A percentile compares a stretch with the other conserved stretches of the same genome.
Evolutionary conservation across 169 alveolate genomes (phyloP).

Genomic region (Cryptosporidium muris): DNA sequence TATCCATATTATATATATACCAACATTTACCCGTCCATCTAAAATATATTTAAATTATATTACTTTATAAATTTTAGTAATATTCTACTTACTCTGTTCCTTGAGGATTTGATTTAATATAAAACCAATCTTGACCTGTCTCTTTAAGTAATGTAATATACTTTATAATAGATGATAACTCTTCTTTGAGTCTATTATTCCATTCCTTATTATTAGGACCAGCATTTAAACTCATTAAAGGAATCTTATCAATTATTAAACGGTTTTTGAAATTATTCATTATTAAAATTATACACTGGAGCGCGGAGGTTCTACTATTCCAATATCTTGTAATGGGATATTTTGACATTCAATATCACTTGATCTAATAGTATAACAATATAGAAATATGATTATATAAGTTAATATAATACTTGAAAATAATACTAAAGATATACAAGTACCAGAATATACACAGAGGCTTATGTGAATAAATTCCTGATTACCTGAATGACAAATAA

Average conservation of each 20-base stretch:
- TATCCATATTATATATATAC: slow-evolving; percentile 90
- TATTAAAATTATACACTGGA: no score
- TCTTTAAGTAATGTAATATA: slow-evolving; percentile 88
- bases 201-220: slow-evolving; percentile 90
- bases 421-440: background rate
- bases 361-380: no score
- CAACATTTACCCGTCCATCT: slow-evolving; percentile 96
- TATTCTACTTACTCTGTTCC: slow-evolving; percentile 84
- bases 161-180: slow-evolving; percentile 88
- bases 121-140: slow-evolving; percentile 95
- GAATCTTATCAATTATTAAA: slow-evolving; percentile 72
- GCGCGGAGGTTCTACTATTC: no score
- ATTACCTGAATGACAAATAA: background rate
- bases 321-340: no score
- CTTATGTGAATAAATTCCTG: background rate
- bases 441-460: slow-evolving; percentile 25
- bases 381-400: no score
- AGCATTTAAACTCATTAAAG: slow-evolving; percentile 88
- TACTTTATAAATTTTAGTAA: background rate
- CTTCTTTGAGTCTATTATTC: slow-evolving; percentile 90
- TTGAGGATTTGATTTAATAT: slow-evolving; percentile 89
- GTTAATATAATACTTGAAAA: background rate
- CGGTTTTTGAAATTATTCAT: background rate
- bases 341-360: no score
- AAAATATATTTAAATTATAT: background rate